Base-by-base conservation (phyloP, 345 rosid species). In the Brassica juncea region DNA sequence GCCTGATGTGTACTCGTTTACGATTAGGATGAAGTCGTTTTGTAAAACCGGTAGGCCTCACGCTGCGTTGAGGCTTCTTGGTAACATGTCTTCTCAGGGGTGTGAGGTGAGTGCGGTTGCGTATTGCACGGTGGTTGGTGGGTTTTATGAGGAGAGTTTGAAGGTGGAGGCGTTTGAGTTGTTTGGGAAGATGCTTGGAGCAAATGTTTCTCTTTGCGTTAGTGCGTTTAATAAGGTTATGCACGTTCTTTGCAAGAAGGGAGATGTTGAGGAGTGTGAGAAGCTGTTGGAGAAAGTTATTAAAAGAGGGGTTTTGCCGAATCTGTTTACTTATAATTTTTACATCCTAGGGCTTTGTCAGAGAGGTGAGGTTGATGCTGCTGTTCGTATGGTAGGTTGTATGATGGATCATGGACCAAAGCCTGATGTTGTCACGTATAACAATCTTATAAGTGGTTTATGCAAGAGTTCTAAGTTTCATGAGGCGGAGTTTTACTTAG, bases 1-100 rank as follows among this genome's bases (percentile, higher is more conserved):
- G 10, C 96, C 97, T 19, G 97, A 95, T 82, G 94, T 81, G 62
- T 95, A 88, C 80, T 90, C 96, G 3, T 91, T 88, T 78, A 91
- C 97, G 0, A 85, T 91, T 77, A 82, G 98, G 89, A 91, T 93
- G 63, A 94, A 94, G 89, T 86, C 98, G 3, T 94, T 94, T 79
- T 93, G 97, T 9, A 88, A 79, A 82, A 90, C 96, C 4, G 84
- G 77, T 77, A 84, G 99, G 84, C 92, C 96, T 77, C 87, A 82
- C 44, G 93, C 93, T 70, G 97, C 95, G 70, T 70, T 91, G 74
- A 90, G 98, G 88, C 94, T 94, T 61, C 91, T 92, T 54, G 84
- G 81, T 32, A 94, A 84, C 82, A 91, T 92, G 90, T 78, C 89
- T 73, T 87, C 85, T 65, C 97, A 86, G 47, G 99, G 95, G 6